phyloP scores from a whole-genome alignment of 331 rosid species.

The Cydonia oblonga region DNA sequence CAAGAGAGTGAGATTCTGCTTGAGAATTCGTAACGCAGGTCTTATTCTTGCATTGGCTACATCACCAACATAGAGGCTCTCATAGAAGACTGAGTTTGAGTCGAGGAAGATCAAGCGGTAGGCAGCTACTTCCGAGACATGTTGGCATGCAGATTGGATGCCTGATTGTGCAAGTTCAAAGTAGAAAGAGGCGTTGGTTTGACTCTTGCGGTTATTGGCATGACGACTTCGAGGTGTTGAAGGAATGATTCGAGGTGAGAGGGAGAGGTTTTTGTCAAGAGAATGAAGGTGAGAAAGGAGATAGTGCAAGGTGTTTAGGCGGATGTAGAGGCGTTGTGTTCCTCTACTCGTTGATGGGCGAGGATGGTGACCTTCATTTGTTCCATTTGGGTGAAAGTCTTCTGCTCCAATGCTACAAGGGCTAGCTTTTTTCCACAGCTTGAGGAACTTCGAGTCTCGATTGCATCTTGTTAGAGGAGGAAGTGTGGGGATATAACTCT shows the following conservation, averaged over 20 bases:
- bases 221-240: constrained; percentile 21
- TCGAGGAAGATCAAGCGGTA: constrained; percentile 80
- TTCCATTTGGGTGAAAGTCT: constrained; percentile 24
- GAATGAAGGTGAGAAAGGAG: constrained; percentile 47
- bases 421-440: constrained; percentile 62
- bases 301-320: constrained; percentile 75
- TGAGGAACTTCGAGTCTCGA: constrained; percentile 49
- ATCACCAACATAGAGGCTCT: constrained; percentile 48
- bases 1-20: constrained; percentile 75
- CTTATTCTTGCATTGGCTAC: constrained; percentile 56
- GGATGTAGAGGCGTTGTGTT: constrained; percentile 83
- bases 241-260: constrained; percentile 28
- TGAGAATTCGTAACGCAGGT: constrained; percentile 57
- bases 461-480: constrained; percentile 88
- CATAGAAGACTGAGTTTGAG: constrained; percentile 63
- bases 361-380: constrained; percentile 53
- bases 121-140: constrained; percentile 86
- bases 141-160: constrained; percentile 50
- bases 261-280: constrained; percentile 46
- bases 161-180: constrained; percentile 37
- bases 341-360: constrained; percentile 87
- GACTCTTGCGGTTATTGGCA: constrained; percentile 17
- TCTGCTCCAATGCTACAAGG: constrained; percentile 43
- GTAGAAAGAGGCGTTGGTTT: constrained; percentile 28
- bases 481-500: constrained; percentile 67